Base-by-base conservation (phyloP, 176 grass and related monocot species). In the Metroxylon sagu region DNA sequence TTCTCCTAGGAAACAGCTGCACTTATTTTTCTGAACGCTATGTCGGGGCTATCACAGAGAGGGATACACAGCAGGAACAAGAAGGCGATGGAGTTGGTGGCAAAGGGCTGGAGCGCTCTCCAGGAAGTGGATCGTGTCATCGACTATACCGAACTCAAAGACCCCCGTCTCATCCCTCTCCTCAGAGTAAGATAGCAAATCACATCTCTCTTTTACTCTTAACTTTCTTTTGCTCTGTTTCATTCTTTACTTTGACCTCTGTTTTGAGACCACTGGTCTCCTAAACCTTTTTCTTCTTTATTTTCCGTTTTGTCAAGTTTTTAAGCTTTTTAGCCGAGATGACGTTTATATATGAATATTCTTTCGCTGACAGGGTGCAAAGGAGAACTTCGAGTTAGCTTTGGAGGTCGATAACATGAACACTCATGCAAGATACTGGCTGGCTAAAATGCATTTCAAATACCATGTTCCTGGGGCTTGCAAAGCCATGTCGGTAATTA, bases 381-480 rank as follows among this genome's bases (percentile, higher is more conserved):
- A 96, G 75, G 86, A 96, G 58, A 96, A 87, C 39, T 96, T 90
- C 69, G 86, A 96, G 61, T 72, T 90, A 68, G 91, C 91, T 18
- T 65, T 96, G 0, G 91, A 96, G 77, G 29, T 90, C 0, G 91
- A 96, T 19, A 90, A 88, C 56, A 87, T 82, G 81, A 96, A 87
- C 67, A 96, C 91, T 26, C 80, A 87, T 59, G 83, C 86, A 15
- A 82, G 91, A 69, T 87, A 77, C 60, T 96, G 91, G 86, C 59
- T 90, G 62, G 80, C 70, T 16, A 96, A 71, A 78, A 96, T 88
- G 91, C 91, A 96, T 85, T 87, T 96, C 72, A 96, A 96, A 64
- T 96, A 96, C 61, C 86, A 96, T 79, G 86, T 96, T 48, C 91
- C 83, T 23, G 78, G 91, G 31, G 91, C 91, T 75, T 96, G 91